phyloP scores from a whole-genome alignment of 2,329 filamentous ascomycete species.

The Drechslera avenae region DNA sequence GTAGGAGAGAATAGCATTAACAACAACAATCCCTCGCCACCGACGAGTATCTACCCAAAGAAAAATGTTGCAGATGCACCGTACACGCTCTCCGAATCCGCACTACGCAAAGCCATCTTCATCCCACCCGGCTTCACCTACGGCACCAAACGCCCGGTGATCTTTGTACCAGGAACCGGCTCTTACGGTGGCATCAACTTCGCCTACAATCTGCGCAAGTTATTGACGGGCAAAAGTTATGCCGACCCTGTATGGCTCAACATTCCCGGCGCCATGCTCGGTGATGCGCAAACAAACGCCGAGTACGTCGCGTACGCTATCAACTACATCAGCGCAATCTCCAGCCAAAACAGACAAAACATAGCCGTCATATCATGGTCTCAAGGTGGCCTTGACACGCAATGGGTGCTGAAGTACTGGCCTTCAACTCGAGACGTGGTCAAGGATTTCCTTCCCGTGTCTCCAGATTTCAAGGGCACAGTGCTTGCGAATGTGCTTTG shows the following conservation, averaged over 20 bases:
- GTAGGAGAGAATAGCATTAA: slow-evolving; percentile 28
- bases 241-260: slow-evolving; percentile 59
- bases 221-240: slow-evolving; percentile 44
- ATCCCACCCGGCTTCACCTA: slow-evolving; percentile 55
- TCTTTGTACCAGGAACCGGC: slow-evolving; percentile 61
- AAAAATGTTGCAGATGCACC: slow-evolving; percentile 51
- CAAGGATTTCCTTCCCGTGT: slow-evolving; percentile 59
- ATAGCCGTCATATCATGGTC: slow-evolving; percentile 52
- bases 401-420: slow-evolving; percentile 66
- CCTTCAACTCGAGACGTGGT: slow-evolving; percentile 54
- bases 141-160: slow-evolving; percentile 55
- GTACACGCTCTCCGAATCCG: slow-evolving; percentile 55
- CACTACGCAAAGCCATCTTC: slow-evolving; percentile 58
- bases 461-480: slow-evolving; percentile 60
- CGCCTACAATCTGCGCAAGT: slow-evolving; percentile 56
- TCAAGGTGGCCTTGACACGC: slow-evolving; percentile 60
- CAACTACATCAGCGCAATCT: slow-evolving; percentile 58
- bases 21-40: slow-evolving; percentile 29
- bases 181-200: slow-evolving; percentile 55
- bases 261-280: slow-evolving; percentile 55
- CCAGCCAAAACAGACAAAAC: slow-evolving; percentile 4
- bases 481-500: slow-evolving; percentile 41
- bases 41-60: slow-evolving; percentile 46
- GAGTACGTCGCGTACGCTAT: slow-evolving; percentile 65
- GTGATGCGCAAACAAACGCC: slow-evolving; percentile 57